Evolutionary conservation across 768 basidiomycete genomes (phyloP), one percentile per base, ranked within the genome.

Genomic region (Phylloporus rhodoxanthus): DNA sequence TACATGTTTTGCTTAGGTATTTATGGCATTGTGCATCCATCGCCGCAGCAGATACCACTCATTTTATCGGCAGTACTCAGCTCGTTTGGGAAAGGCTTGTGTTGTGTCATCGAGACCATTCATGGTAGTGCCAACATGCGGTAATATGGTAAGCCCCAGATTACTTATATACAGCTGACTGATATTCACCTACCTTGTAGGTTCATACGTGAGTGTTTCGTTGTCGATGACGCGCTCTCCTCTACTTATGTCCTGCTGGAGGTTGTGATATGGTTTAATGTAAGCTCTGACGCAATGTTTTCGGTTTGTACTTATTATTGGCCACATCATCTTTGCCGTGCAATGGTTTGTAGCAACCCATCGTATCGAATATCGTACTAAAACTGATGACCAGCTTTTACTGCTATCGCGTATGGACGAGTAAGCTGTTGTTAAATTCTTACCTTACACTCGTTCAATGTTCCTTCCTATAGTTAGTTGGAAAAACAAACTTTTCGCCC

Each of bases 401-500:
- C 28, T 57, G 52, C 15, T 26, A 10, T 43, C 57, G 56, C 2
- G 32, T 51, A 45, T 58, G 57, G 57, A 50, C 41, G 8, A 54
- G 57, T 58, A 21, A 43, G 56, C 46, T 20, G 3, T 26, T 5
- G 2, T 32, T 13, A 14, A 15, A 20, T 25, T 33, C 1, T 13
- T 10, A 4, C 10, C 9, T 32, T 13, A 4, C 39, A 10, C 3
- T 13, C 4, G 28, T 0, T 45, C 4, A 33, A 39, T 15, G 7
- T 23, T 15, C 37, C 11, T 14, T 19, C 37, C 14, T 14, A n/a
- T 17, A 59, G 58, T 59, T 14, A 58, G 57, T 13, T 53, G 46
- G 25, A 55, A 50, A 8, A 59, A 59, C 14, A 59, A 52, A 20
- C 10, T 1, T 15, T 3, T 59, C 4, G 58, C 57, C 8, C 10